Evolutionary conservation across 306 rosid genomes (phyloP), one percentile per base, ranked within the genome.

Genomic region (Dryas alaskensis): DNA sequence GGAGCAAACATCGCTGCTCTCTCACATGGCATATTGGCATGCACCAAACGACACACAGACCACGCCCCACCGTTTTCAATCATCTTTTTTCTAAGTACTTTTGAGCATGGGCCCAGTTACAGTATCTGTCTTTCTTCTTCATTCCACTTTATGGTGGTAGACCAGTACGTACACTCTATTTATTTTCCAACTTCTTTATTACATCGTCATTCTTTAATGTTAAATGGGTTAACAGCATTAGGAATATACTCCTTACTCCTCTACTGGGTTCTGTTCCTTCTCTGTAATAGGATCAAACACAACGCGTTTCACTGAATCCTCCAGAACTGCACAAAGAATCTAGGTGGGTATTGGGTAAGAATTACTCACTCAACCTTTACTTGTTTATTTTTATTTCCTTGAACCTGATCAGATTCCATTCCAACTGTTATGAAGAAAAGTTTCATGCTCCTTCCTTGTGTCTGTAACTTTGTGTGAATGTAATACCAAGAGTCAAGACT

Each of bases 1-100:
- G 65, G 44, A 44, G 65, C 44, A 60, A 60, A 60, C 44, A 60
- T 60, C 17, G 11, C 17, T 31, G 65, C 8, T 60, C 65, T 37
- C 64, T 60, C 64, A 60, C 65, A 31, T 19, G 19, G 19, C 19
- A 19, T 19, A 19, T 19, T 60, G 63, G 10, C 63, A 58, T 58
- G 42, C 42, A 58, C 63, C 39, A 58, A 25, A 58, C 63, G 63
- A 58, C 63, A 58, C 42, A 58, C 44, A 60, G 44, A 60, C 65
- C 43, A 60, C 65, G 65, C 65, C 65, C 65, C 12, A 60, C 42
- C 27, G 1, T 8, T 13, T 17, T 19, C 60, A 54, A 54, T 54
- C 60, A 54, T 54, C 60, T 19, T n/a, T 8, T 7, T 17, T n/a
- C 65, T 2, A 4, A 11, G 31, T 27, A 11, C 45, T 60, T 60